Evolutionary conservation across 768 basidiomycete species (phyloP).

Genomic region (Lentinula detonsa): DNA sequence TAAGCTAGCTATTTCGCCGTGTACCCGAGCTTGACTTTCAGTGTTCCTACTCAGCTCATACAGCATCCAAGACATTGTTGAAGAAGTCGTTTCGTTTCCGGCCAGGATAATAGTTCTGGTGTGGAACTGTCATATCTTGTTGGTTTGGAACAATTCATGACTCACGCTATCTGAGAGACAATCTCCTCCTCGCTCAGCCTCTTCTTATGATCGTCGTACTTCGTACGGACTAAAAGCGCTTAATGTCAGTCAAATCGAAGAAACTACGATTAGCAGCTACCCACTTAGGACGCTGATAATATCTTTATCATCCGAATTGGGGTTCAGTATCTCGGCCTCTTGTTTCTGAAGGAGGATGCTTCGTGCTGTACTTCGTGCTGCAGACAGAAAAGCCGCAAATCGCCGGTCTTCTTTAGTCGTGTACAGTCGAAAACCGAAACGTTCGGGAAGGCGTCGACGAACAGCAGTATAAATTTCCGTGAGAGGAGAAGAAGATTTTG

Average conservation of each 20-base stretch:
- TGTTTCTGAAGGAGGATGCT: not conserved
- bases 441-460: not conserved
- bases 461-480: not conserved
- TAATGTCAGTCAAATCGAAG: not conserved
- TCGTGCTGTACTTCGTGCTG: not conserved
- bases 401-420: not conserved
- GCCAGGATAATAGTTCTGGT: constrained; percentile 36
- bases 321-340: not conserved
- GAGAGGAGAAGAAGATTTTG: not conserved
- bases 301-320: not conserved
- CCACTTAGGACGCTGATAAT: constrained; percentile 15
- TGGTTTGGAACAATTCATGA: not conserved
- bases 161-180: constrained; percentile 36
- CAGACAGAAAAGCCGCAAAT: not conserved
- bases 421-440: not conserved
- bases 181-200: constrained; percentile 44
- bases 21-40: constrained; percentile 52
- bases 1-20: constrained; percentile 44
- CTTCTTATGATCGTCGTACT: constrained; percentile 33
- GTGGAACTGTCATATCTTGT: not conserved
- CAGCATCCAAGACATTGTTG: constrained; percentile 52
- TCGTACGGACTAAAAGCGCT: constrained; percentile 37
- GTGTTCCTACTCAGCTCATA: constrained; percentile 56
- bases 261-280: not conserved
- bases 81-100: constrained; percentile 59